A percentile compares a stretch with the other conserved stretches of the same genome.
Conservation (phyloP, 768 basidiomycete genomes). For the Dioszegia crocea region DNA sequence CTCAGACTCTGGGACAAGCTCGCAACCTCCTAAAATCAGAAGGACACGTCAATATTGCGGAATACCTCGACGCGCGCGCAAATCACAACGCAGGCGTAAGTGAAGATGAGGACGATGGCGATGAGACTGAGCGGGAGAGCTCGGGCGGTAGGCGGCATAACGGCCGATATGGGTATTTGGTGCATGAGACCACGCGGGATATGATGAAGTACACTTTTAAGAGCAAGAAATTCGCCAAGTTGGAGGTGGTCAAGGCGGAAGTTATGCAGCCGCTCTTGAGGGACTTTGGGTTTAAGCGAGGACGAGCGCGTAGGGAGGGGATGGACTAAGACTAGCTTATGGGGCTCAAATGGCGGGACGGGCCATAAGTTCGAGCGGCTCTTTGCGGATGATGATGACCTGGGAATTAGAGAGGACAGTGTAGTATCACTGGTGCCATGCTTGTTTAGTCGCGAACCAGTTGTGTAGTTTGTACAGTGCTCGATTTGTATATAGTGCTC, state of each 20-base stretch:
- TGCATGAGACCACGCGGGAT: conserved; percentile 12
- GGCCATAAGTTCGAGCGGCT: too few relatives aligned
- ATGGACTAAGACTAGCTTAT: not conserved
- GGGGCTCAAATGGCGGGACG: not conserved
- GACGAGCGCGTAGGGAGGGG: not conserved
- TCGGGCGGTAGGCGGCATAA: too few relatives aligned
- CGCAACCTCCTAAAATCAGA: conserved; percentile 18
- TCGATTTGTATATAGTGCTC: too few relatives aligned
- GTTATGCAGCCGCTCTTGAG: conserved; percentile 39
- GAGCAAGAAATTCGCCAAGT: conserved; percentile 18
- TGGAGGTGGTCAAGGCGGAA: conserved; percentile 27
- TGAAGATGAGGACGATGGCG: not conserved
- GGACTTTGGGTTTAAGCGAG: conserved; percentile 29
- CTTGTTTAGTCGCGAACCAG: too few relatives aligned
- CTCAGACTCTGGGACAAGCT: conserved; percentile 28
- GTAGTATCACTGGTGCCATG: too few relatives aligned
- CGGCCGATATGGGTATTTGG: conserved; percentile 15
- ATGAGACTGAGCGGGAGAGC: not conserved
- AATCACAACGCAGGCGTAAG: too few relatives aligned
- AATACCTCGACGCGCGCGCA: conserved; percentile 35
- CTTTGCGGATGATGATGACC: too few relatives aligned
- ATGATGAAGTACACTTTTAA: conserved; percentile 27
- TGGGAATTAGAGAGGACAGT: too few relatives aligned
- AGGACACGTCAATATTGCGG: conserved; percentile 40
- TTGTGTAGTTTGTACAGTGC: too few relatives aligned